Conservation (phyloP, 352 stramenopile genomes). For the Globisporangium paddicum region DNA sequence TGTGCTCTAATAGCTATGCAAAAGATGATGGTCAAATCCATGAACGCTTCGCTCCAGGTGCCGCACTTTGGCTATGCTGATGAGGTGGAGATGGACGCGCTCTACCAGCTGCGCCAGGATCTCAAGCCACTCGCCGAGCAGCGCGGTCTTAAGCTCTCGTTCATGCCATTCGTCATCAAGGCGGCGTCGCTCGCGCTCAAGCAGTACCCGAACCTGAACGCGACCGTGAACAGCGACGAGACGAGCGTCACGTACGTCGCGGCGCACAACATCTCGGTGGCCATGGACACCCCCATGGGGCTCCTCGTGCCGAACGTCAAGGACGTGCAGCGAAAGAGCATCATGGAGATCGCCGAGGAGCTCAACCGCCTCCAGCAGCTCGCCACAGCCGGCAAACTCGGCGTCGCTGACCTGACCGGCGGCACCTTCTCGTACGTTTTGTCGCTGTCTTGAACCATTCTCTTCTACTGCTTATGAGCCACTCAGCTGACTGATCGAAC, state of each 20-base stretch:
- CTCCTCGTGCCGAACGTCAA: conserved; percentile 97
- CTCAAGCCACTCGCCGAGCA: conserved; percentile 85
- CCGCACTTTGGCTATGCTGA: conserved; percentile 98
- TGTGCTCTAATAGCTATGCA: conserved; percentile 79
- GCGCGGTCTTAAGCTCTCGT: conserved; percentile 89
- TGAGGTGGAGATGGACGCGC: conserved; percentile 92
- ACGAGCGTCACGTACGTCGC: conserved; percentile 86
- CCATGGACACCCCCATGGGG: conserved; percentile 96
- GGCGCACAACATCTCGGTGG: conserved; percentile 97
- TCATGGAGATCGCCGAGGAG: conserved; percentile 78
- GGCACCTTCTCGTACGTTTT: conserved; percentile 87
- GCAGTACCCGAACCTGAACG: conserved; percentile 94
- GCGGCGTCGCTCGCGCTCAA: conserved; percentile 92
- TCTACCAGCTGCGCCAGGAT: conserved; percentile 82
- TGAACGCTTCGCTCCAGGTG: conserved; percentile 94
- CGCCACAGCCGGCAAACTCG: conserved; percentile 72
- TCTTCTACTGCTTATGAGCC: not conserved
- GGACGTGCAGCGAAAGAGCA: conserved; percentile 82
- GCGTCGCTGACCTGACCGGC: conserved; percentile 83
- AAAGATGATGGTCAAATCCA: conserved; percentile 98
- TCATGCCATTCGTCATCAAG: conserved; percentile 97
- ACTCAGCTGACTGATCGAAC: not conserved
- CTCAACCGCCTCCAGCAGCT: conserved; percentile 89
- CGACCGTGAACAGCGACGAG: conserved; percentile 81
- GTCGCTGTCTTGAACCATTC: not conserved